These are phyloP conservation scores for Fibroporia radiculosa DNA, from an alignment of 768 basidiomycete genomes.

Conservation along the genomic window DNA sequence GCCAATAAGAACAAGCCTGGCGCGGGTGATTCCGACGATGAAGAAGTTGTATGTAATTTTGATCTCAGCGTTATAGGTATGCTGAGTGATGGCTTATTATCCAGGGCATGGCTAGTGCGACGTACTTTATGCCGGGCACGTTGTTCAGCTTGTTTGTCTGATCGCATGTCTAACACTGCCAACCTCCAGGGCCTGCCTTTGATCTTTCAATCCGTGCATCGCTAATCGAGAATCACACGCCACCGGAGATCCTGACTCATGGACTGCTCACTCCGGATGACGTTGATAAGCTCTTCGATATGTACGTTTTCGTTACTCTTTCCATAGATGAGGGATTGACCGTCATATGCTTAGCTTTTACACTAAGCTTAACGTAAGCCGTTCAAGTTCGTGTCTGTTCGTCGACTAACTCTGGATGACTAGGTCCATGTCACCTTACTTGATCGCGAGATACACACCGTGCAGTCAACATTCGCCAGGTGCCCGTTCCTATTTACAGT, in stretches of 20 bases:
- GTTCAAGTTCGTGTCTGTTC: background rate
- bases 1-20: constrained; percentile 23
- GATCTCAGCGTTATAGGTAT: background rate
- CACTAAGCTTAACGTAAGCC: constrained; percentile 58
- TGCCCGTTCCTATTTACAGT: constrained; percentile 91
- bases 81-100: constrained; percentile 10
- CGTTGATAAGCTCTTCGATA: constrained; percentile 77
- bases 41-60: constrained; percentile 46
- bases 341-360: constrained; percentile 61
- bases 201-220: constrained; percentile 62
- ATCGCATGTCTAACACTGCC: too few species aligned
- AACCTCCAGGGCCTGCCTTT: constrained; percentile 71
- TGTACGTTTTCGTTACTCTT: constrained; percentile 40
- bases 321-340: too few species aligned
- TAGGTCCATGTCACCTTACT: constrained; percentile 72
- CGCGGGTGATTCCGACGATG: constrained; percentile 29
- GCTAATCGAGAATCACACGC: constrained; percentile 70
- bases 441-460: constrained; percentile 76
- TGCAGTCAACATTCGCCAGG: constrained; percentile 69
- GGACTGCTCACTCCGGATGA: constrained; percentile 72
- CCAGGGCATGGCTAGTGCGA: constrained; percentile 75
- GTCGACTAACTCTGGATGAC: constrained; percentile 29
- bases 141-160: constrained; percentile 5
- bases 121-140: constrained; percentile 72
- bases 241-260: constrained; percentile 77